Base-by-base conservation (phyloP, 164 flowering plant genomes). In the Annona squamosa region DNA sequence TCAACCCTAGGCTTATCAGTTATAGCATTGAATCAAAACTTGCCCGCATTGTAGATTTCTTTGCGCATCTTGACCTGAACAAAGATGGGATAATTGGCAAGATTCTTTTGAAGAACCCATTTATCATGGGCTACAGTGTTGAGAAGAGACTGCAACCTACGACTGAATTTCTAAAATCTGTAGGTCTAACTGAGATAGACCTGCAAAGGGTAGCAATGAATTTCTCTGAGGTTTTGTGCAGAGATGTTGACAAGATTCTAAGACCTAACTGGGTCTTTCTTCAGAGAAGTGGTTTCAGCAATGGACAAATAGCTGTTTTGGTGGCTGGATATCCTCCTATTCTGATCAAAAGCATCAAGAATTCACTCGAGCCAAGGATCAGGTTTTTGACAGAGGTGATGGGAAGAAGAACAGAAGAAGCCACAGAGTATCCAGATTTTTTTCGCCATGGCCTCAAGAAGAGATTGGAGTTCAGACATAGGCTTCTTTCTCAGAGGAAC, bases 1-100 rank as follows among this genome's bases (percentile, higher is more conserved):
- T 85, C 43, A 96, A 96, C 77, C 98, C 98, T 1, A 87, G 99
- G 85, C 95, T 96, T 37, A 83, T 93, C 75, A 93, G 97, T 80
- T 96, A 96, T 80, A 88, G 97, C 85, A 93, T 96, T 70, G 92
- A 93, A 62, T 70, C 85, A 3, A 96, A 96, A 80, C 87, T 96
- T 70, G 63, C 77, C 0, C 86, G 82, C 43, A 81, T 88, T 17
- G 97, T 91, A 19, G 87, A 88, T 65, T 93, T 96, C 72, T 87
- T 96, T 46, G 80, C 87, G 13, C 73, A 82, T 72, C 80, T 93
- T 59, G 95, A 91, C 47, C 75, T 90, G 65, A 71, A 76, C 61
- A 82, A 73, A 74, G 92, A 93, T n/a, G 98, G 89, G 42, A 81
- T 80, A 87, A 90, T 96, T 45, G 95, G 91, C 63, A 91, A 88